phyloP scores from a whole-genome alignment of 345 rosid species.

The Erodium maritimum region DNA sequence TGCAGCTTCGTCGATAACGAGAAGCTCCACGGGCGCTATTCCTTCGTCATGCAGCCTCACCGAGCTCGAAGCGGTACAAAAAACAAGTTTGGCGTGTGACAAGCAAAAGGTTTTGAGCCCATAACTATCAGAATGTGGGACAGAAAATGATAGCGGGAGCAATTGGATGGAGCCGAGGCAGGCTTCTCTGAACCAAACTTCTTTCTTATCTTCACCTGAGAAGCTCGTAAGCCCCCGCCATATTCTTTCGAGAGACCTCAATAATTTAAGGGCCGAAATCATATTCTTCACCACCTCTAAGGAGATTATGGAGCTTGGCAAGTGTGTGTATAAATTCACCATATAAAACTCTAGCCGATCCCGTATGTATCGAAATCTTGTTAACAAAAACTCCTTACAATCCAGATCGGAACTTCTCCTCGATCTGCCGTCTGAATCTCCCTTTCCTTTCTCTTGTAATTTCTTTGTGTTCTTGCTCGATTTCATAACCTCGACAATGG shows the following conservation, averaged over 20 bases:
- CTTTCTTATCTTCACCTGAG: neutral
- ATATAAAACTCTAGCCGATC: neutral
- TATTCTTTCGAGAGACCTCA: neutral
- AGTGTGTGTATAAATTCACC: neutral
- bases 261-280: neutral
- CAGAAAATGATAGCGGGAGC: neutral
- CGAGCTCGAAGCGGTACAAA: neutral
- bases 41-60: neutral
- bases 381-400: neutral
- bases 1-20: constrained; percentile 1
- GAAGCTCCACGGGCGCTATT: neutral
- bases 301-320: neutral
- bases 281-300: neutral
- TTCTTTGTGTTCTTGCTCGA: too few relatives aligned
- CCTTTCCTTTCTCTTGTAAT: too few relatives aligned
- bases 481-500: too few relatives aligned
- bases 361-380: neutral
- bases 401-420: too few relatives aligned
- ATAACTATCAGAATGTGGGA: neutral
- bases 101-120: neutral
- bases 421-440: too few relatives aligned
- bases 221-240: neutral
- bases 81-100: neutral
- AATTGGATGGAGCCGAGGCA: neutral
- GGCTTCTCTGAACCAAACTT: neutral